Evolutionary conservation across 2,329 filamentous ascomycete genomes (phyloP).

Genomic region (Colletotrichum sp.): DNA sequence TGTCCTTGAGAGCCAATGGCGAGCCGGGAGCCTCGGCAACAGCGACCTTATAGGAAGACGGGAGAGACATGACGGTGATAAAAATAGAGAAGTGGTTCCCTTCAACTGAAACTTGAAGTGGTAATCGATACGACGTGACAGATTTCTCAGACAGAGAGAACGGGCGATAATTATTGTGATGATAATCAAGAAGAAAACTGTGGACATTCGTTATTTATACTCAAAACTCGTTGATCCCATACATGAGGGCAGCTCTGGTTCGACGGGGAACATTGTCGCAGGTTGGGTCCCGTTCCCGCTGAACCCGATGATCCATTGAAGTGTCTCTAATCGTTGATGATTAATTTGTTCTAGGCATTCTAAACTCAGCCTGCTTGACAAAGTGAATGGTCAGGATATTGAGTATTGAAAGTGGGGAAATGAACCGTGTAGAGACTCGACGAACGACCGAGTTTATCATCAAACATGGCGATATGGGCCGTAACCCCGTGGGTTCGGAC

Average conservation of each 20-base stretch:
- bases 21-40: neutral
- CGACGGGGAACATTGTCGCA: too few relatives aligned
- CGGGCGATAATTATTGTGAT: rapidly evolving
- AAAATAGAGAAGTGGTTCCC: rapidly evolving
- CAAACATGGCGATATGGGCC: too few relatives aligned
- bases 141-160: too few relatives aligned
- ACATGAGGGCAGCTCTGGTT: rapidly evolving
- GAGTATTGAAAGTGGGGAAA: too few relatives aligned
- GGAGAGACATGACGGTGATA: neutral
- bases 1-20: neutral
- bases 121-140: rapidly evolving
- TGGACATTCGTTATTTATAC: too few relatives aligned
- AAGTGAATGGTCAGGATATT: rapidly evolving
- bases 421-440: too few relatives aligned
- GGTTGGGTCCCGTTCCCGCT: rapidly evolving
- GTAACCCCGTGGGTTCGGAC: too few relatives aligned
- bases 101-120: rapidly evolving
- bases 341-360: rapidly evolving
- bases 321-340: too few relatives aligned
- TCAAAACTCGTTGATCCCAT: rapidly evolving
- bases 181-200: rapidly evolving
- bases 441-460: too few relatives aligned
- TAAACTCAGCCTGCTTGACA: rapidly evolving
- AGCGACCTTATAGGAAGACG: neutral
- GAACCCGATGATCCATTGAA: too few relatives aligned